phyloP scores from a whole-genome alignment of 768 basidiomycete species.

The Pholiota conissans region DNA sequence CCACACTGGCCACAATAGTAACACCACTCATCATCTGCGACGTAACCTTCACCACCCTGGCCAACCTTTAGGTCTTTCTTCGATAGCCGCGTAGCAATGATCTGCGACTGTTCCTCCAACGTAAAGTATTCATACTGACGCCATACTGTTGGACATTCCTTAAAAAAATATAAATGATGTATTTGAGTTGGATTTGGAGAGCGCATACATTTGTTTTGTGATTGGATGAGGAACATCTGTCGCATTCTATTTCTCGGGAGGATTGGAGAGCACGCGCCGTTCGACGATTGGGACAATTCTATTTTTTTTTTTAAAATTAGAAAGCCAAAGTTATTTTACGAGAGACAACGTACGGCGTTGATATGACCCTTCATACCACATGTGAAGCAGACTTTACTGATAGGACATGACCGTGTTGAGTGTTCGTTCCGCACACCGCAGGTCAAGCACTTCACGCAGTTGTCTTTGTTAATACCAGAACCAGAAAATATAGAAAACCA shows the following conservation, averaged over 20 bases:
- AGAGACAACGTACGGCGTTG: conserved; percentile 47
- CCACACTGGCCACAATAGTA: conserved; percentile 75
- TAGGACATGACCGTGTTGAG: conserved; percentile 73
- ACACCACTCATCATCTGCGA: conserved; percentile 75
- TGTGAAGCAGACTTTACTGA: conserved; percentile 75
- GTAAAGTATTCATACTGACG: conserved; percentile 73
- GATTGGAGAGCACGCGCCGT: conserved; percentile 23
- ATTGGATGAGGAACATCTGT: conserved; percentile 63
- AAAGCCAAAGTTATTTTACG: not conserved
- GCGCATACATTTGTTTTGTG: conserved; percentile 65
- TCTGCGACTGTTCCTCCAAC: conserved; percentile 47
- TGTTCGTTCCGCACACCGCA: conserved; percentile 84
- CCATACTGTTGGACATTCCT: conserved; percentile 89
- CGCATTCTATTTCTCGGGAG: conserved; percentile 50
- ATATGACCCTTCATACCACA: conserved; percentile 88
- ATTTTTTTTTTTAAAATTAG: conserved; percentile 31
- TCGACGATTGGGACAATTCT: conserved; percentile 74
- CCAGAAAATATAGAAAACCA: too few relatives aligned
- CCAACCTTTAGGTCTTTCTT: conserved; percentile 55
- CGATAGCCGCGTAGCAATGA: conserved; percentile 45
- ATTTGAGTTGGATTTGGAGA: not conserved
- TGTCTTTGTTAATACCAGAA: too few relatives aligned
- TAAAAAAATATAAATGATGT: not conserved
- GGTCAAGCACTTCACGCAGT: conserved; percentile 62
- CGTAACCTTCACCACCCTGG: conserved; percentile 77